Evolutionary conservation across 2,329 filamentous ascomycete genomes (phyloP), one percentile per base, ranked within the genome.

Genomic region (Xylariaceae sp.): DNA sequence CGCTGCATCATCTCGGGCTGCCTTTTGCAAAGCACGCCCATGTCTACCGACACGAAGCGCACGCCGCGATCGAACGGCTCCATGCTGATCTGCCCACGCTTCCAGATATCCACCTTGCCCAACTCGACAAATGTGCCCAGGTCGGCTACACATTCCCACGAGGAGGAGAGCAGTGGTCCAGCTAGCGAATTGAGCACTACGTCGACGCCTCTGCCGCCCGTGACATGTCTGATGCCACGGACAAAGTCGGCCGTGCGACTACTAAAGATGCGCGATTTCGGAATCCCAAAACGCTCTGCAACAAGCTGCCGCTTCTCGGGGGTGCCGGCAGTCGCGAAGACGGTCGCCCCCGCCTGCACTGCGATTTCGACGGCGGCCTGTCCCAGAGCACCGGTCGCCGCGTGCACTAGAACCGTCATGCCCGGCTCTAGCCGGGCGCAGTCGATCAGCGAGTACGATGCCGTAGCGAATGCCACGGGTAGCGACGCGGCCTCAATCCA

Each of bases 401-500:
- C 45, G 37, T 57, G 55, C 16, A 57, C 32, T 8, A 57, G 36
- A 44, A 55, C 32, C 15, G 50, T 44, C 33, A n/a, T n/a, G 11
- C 33, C 33, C 33, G 11, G 11, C 18, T 57, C 50, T 11, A 29
- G 16, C 18, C 11, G 30, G 40, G 40, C 40, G 8, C 11, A 16
- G 16, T 27, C n/a, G 27, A 27, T n/a, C 6, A 43, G 21, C 16
- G 40, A 29, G 23, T 43, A 29, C 13, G 13, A 29, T 15, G 23
- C 40, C 21, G 40, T 43, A 30, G 15, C 23, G 11, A 13, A 27
- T 30, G 23, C 27, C 27, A 15, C 15, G 0, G 67, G 64, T 18
- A 67, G 50, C 1, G 66, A 58, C 24, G 63, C 61, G 13, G 60
- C 65, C 18, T 61, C 55, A 15, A 53, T 48, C 18, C 64, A 37